Base-by-base conservation (phyloP, 2,329 filamentous ascomycete species). In the Trichoderma harzianum region DNA sequence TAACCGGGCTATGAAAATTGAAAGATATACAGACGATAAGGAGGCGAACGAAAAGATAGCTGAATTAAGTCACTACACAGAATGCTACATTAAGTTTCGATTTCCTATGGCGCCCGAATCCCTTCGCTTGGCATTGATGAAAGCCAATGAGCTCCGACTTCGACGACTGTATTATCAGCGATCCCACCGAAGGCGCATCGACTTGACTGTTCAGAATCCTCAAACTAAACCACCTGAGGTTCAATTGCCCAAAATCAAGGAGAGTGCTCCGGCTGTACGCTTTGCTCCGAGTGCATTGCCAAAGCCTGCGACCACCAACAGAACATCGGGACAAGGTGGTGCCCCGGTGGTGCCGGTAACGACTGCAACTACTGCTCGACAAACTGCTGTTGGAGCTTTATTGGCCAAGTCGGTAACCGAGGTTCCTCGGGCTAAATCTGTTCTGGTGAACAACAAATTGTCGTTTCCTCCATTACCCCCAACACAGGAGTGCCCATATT, bases 111-210 rank as follows among this genome's bases (percentile, higher is more conserved):
- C 64, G 24, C 64, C 64, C 6, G 51, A 57, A 1, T 67, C 51
- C 16, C 47, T 67, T 30, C 51, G 51, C 30, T 30, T 32, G 14
- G 64, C 64, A 43, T 18, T 67, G 24, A 34, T 67, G 16, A 7
- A 67, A 39, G 64, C 64, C 51, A 67, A 67, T 67, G 64, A 11
- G 32, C 51, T 67, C 32, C 64, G 51, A 14, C 51, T 67, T 30
- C 64, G 64, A 67, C 64, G 64, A 21, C 51, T 67, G 24, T 57
- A 57, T 28, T 67, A 67, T 39, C 64, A 67, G 32, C 51, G 64
- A 43, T 67, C 64, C 4, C 64, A 67, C 24, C 64, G 51, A 30
- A 67, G 64, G 32, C 64, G 34, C 21, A 67, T 67, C 18, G 51
- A 30, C 10, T 30, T 67, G 64, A 43, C 16, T 5, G 51, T 57